Evolutionary conservation across 805 yeast species (phyloP).

Genomic region (Nakazawaea sp.): DNA sequence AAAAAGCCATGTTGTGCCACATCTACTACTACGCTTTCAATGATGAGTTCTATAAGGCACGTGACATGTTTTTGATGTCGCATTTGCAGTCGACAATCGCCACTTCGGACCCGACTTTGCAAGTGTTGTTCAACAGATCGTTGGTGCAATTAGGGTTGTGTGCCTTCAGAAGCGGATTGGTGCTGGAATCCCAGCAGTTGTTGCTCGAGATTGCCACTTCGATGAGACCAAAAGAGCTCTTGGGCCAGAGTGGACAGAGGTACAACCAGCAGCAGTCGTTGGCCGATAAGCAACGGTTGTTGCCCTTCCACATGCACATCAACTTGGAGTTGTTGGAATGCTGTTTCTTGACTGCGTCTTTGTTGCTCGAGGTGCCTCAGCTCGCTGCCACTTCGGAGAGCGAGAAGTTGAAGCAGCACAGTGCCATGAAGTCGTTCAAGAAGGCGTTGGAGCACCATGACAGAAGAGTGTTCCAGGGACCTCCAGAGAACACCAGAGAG

Average conservation of each 20-base stretch:
- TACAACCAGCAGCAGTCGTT: conserved; percentile 39
- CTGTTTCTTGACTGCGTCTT: conserved; percentile 83
- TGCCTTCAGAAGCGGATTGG: conserved; percentile 87
- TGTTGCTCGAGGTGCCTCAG: conserved; percentile 87
- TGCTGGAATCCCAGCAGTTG: conserved; percentile 80
- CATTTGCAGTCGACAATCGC: conserved; percentile 80
- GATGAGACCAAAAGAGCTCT: conserved; percentile 79
- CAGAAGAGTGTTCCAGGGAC: conserved; percentile 92
- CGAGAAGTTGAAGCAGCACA: conserved; percentile 43
- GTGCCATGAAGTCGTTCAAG: conserved; percentile 73
- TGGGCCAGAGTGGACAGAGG: conserved; percentile 85
- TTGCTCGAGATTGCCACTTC: conserved; percentile 85
- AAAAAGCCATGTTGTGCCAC: conserved; percentile 77
- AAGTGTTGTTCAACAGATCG: conserved; percentile 91
- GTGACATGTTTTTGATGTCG: conserved; percentile 81
- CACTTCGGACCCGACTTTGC: conserved; percentile 77
- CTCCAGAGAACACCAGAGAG: conserved; percentile 95
- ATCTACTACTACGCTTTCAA: conserved; percentile 90
- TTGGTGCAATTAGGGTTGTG: conserved; percentile 92
- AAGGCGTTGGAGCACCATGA: conserved; percentile 89
- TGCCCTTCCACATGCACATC: conserved; percentile 98
- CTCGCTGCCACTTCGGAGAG: conserved; percentile 69
- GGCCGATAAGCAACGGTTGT: conserved; percentile 70
- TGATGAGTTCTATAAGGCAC: conserved; percentile 75
- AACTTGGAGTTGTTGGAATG: conserved; percentile 92